Conservation (phyloP, 305 asterid genomes). For the Petunia hybrid region DNA sequence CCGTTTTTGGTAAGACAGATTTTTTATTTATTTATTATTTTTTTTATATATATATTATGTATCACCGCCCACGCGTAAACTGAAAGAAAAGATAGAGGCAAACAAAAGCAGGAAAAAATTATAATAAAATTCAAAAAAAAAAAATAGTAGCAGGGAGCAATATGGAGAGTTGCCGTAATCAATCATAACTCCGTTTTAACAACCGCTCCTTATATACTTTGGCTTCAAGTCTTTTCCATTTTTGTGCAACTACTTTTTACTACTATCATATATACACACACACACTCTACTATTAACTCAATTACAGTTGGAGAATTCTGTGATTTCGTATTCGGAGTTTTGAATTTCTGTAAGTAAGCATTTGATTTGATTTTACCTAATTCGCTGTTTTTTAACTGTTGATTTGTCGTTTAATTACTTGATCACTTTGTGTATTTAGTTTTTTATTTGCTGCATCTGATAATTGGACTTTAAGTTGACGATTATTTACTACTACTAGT, state of each 20-base stretch:
- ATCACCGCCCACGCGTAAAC: not conserved
- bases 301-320: not conserved
- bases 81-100: not conserved
- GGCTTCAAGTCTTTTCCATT: conserved; percentile 54
- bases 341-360: conserved; percentile 32
- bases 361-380: not conserved
- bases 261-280: conserved; percentile 41
- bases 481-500: not conserved
- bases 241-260: conserved; percentile 34
- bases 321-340: conserved; percentile 29
- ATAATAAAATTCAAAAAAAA: too few species aligned
- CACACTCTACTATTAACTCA: conserved; percentile 3
- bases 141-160: not conserved
- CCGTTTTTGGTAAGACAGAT: too few species aligned
- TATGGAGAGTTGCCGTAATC: not conserved
- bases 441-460: conserved; percentile 15
- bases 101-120: not conserved
- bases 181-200: conserved; percentile 6
- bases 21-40: too few species aligned
- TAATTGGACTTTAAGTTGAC: conserved; percentile 19
- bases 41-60: too few species aligned
- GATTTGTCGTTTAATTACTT: not conserved
- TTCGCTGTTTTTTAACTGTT: not conserved
- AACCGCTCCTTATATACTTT: conserved; percentile 35
- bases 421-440: not conserved